These are phyloP conservation scores for Penicillium verhagenii DNA, from an alignment of 495 filamentous ascomycete genomes.

Conservation along the genomic window DNA sequence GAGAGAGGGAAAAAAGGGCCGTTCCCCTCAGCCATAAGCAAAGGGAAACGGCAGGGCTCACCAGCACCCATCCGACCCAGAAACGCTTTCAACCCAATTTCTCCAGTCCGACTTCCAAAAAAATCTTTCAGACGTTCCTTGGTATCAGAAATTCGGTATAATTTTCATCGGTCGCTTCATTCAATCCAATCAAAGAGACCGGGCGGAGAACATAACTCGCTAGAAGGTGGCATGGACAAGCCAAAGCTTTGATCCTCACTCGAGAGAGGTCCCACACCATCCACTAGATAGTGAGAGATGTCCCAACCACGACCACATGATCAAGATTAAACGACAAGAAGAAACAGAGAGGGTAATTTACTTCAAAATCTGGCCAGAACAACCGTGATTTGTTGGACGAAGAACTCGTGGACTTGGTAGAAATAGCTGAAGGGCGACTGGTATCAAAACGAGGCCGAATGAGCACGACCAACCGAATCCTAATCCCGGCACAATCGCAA, in stretches of 20 bases:
- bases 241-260: conserved; percentile 95
- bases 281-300: conserved; percentile 4
- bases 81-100: conserved; percentile 33
- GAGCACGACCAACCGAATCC: conserved; percentile 18
- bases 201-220: neutral
- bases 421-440: conserved; percentile 19
- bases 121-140: conserved; percentile 27
- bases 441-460: conserved; percentile 8
- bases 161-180: conserved; percentile 24
- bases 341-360: neutral
- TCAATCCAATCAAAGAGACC: neutral
- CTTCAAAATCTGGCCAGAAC: conserved; percentile 6
- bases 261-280: conserved; percentile 77
- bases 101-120: neutral
- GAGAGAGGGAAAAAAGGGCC: conserved; percentile 54
- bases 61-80: conserved; percentile 28
- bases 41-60: conserved; percentile 38
- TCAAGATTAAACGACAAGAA: neutral
- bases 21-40: conserved; percentile 43
- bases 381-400: conserved; percentile 7
- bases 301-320: neutral
- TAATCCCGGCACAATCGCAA: conserved; percentile 17
- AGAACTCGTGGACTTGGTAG: neutral
- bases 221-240: conserved; percentile 63
- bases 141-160: conserved; percentile 20